Conservation (phyloP, 495 filamentous ascomycete species). For the Aspergillus bridgeri region DNA sequence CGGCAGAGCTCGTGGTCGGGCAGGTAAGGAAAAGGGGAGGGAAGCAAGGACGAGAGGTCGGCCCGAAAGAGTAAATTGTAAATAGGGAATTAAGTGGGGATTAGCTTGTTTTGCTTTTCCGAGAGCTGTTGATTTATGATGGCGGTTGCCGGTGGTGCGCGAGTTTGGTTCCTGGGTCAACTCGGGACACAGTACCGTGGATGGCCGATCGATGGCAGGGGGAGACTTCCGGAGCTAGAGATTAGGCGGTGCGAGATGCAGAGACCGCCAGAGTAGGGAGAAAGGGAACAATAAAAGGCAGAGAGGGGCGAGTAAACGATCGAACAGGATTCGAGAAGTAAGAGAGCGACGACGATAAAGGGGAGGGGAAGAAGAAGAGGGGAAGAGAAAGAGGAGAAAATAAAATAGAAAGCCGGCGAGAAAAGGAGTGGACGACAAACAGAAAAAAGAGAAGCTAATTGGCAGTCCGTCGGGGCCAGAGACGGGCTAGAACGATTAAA, state of each 20-base stretch:
- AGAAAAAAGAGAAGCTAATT: conserved; percentile 5
- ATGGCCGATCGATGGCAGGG: conserved; percentile 1
- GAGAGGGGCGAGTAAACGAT: not conserved
- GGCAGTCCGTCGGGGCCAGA: too few species aligned
- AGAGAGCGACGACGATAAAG: conserved; percentile 2
- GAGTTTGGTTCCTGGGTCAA: not conserved
- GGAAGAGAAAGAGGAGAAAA: conserved; percentile 6
- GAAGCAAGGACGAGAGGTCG: conserved; percentile 7
- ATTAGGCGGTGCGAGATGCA: conserved; percentile 3
- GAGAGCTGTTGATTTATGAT: not conserved
- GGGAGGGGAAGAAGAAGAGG: not conserved
- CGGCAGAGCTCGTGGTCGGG: not conserved
- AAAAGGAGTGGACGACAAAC: conserved; percentile 18
- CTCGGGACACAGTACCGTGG: conserved; percentile 21
- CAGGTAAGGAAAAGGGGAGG: conserved; percentile 4
- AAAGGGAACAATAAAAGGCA: conserved; percentile 2
- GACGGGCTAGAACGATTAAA: not conserved
- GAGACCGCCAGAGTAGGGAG: not conserved
- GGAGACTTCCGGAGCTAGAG: not conserved
- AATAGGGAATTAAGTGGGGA: conserved; percentile 30
- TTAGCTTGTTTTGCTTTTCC: conserved; percentile 7
- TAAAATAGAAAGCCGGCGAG: conserved; percentile 12
- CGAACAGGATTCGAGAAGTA: not conserved
- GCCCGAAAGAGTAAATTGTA: conserved; percentile 40
- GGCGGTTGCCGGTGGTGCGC: not conserved